Percentiles rank a stretch among this genome's conserved stretches.
These are phyloP conservation scores for Globisporangium spinosum DNA, from an alignment of 352 stramenopile genomes.

Conservation along the genomic window DNA sequence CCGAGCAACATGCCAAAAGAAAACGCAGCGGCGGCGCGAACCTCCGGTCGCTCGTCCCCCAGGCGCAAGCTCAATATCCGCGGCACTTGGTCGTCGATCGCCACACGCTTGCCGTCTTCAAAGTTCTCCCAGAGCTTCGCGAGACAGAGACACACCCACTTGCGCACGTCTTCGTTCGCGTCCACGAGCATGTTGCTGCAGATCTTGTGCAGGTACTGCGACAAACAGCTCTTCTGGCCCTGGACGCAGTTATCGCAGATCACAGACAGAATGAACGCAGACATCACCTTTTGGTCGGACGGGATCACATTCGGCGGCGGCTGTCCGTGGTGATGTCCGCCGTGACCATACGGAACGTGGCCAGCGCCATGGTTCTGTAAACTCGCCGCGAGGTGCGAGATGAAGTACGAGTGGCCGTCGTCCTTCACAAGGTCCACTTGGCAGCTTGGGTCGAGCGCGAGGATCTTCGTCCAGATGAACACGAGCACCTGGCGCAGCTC, in stretches of 20 bases:
- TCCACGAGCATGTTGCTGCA: conserved; percentile 65
- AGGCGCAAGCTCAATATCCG: conserved; percentile 79
- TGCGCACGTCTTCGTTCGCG: conserved; percentile 65
- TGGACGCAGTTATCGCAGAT: conserved; percentile 92
- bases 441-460: conserved; percentile 95
- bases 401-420: conserved; percentile 94
- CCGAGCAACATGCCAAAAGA: conserved; percentile 91
- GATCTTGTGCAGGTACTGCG: conserved; percentile 87
- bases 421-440: conserved; percentile 97
- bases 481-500: conserved; percentile 96
- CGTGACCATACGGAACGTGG: conserved; percentile 11
- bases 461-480: conserved; percentile 92
- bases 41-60: conserved; percentile 83
- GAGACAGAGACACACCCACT: conserved; percentile 90
- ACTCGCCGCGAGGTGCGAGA: conserved; percentile 87
- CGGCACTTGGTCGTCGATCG: conserved; percentile 86
- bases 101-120: conserved; percentile 80
- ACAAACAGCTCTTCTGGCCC: conserved; percentile 92
- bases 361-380: conserved; percentile 38
- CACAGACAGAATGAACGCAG: conserved; percentile 94
- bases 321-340: conserved; percentile 12
- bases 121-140: conserved; percentile 95
- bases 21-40: conserved; percentile 91
- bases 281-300: conserved; percentile 92
- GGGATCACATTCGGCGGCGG: conserved; percentile 43